A percentile compares a stretch with the other conserved stretches of the same genome.
These are phyloP conservation scores for Tranzscheliella williamsii DNA, from an alignment of 1,284 basidiomycete species.

Conservation along the genomic window DNA sequence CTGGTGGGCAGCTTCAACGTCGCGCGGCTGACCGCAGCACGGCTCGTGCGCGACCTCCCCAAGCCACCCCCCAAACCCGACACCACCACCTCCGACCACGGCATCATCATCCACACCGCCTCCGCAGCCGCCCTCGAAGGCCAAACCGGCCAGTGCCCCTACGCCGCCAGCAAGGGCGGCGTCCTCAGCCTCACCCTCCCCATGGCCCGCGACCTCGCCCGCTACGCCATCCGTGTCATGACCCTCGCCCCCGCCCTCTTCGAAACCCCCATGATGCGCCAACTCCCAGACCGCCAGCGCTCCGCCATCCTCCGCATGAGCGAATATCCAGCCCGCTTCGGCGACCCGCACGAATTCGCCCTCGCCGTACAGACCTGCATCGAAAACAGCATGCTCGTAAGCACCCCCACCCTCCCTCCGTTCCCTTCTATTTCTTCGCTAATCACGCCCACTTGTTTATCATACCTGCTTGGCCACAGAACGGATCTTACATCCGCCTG, in stretches of 20 bases:
- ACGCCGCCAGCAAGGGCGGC: conserved; percentile 58
- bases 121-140: conserved; percentile 60
- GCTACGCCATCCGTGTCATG: conserved; percentile 55
- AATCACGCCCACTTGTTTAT: background rate
- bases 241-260: conserved; percentile 59
- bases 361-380: conserved; percentile 49
- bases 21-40: conserved; percentile 56
- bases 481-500: conserved; percentile 49
- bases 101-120: conserved; percentile 61
- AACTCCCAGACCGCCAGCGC: conserved; percentile 37
- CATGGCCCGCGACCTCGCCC: conserved; percentile 61
- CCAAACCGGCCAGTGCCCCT: conserved; percentile 60
- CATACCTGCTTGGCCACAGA: conserved; percentile 12
- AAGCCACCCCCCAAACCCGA: conserved; percentile 32
- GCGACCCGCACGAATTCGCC: conserved; percentile 56
- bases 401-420: conserved; percentile 4
- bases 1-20: conserved; percentile 61
- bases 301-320: conserved; percentile 19
- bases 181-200: conserved; percentile 58
- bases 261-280: conserved; percentile 59
- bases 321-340: conserved; percentile 48
- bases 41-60: conserved; percentile 46
- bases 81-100: conserved; percentile 45
- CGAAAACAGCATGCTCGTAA: conserved; percentile 57
- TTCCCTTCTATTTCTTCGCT: background rate